Percentiles rank a stretch among this genome's conserved stretches.
Evolutionary conservation across 768 basidiomycete genomes (phyloP).

Genomic region (Hygrophorus pudorinus): DNA sequence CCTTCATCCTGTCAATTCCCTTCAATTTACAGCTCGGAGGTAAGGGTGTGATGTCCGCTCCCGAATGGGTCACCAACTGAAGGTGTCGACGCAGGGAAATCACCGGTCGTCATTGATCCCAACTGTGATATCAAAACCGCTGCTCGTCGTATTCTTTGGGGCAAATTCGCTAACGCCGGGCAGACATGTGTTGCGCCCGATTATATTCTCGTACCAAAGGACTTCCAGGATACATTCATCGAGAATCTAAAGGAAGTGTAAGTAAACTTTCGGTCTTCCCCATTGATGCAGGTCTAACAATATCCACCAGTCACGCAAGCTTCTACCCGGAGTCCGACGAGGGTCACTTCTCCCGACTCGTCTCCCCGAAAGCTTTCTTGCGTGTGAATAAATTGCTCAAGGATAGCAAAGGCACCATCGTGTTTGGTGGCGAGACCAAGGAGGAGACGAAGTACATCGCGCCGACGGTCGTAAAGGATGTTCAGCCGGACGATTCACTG

Average conservation of each 20-base stretch:
- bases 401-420: constrained; percentile 53
- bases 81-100: constrained; percentile 39
- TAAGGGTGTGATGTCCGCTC: constrained; percentile 2
- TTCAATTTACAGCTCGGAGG: constrained; percentile 35
- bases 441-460: constrained; percentile 52
- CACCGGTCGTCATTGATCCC: constrained; percentile 66
- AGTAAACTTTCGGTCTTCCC: constrained; percentile 8
- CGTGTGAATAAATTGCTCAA: constrained; percentile 58
- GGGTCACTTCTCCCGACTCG: constrained; percentile 39
- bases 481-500: constrained; percentile 53
- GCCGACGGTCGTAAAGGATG: constrained; percentile 62
- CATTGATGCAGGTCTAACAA: neutral
- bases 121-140: constrained; percentile 53
- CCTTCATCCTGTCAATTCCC: neutral
- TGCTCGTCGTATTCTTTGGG: constrained; percentile 72
- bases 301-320: constrained; percentile 31
- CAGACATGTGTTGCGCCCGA: constrained; percentile 65
- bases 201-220: constrained; percentile 38
- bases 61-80: neutral
- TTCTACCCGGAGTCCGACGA: constrained; percentile 49
- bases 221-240: constrained; percentile 36
- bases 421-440: constrained; percentile 54
- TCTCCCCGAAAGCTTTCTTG: constrained; percentile 42
- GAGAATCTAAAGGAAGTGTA: constrained; percentile 33
- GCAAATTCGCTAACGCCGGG: constrained; percentile 61